Conservation (phyloP, 768 basidiomycete species). For the Leccinum barrowsii region DNA sequence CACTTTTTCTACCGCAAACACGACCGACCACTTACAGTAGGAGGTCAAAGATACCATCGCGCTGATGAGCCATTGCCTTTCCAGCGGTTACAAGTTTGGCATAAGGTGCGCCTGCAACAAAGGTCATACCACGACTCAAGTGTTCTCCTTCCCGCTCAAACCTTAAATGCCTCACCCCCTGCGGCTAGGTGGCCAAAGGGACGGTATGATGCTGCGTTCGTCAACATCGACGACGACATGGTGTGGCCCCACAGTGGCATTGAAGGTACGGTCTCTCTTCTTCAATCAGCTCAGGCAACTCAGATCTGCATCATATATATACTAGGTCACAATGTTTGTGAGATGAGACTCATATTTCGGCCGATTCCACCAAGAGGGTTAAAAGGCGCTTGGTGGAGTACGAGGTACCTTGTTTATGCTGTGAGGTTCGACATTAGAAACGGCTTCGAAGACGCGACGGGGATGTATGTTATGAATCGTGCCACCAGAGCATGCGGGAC, state of each 20-base stretch:
- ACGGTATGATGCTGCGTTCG: slow-evolving; percentile 8
- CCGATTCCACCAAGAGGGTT: no score
- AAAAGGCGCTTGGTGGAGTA: no score
- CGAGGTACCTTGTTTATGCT: no score
- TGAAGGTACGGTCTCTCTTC: slow-evolving; percentile 1
- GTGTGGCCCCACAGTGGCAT: slow-evolving; percentile 14
- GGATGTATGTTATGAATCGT: slow-evolving; percentile 10
- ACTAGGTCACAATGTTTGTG: slow-evolving; percentile 9
- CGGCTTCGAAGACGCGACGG: no score
- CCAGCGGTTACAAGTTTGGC: slow-evolving; percentile 29
- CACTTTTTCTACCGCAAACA: slow-evolving; percentile 12
- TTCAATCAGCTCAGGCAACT: no score
- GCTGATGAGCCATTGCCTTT: slow-evolving; percentile 21
- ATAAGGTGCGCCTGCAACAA: slow-evolving; percentile 4
- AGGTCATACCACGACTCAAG: slow-evolving; percentile 12
- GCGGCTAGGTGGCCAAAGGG: slow-evolving; percentile 19
- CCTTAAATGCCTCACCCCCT: slow-evolving; percentile 22
- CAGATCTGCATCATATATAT: no score
- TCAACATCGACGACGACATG: slow-evolving; percentile 11
- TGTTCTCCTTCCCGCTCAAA: background rate
- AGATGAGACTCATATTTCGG: no score
- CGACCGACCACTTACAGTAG: background rate
- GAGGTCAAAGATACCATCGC: slow-evolving; percentile 1
- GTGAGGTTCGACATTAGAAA: no score
- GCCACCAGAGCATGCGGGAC: slow-evolving; percentile 7